Evolutionary conservation across 192 early-diverging fungal genomes (phyloP), one percentile per base, ranked within the genome.

Genomic region (Coemansia sp.): DNA sequence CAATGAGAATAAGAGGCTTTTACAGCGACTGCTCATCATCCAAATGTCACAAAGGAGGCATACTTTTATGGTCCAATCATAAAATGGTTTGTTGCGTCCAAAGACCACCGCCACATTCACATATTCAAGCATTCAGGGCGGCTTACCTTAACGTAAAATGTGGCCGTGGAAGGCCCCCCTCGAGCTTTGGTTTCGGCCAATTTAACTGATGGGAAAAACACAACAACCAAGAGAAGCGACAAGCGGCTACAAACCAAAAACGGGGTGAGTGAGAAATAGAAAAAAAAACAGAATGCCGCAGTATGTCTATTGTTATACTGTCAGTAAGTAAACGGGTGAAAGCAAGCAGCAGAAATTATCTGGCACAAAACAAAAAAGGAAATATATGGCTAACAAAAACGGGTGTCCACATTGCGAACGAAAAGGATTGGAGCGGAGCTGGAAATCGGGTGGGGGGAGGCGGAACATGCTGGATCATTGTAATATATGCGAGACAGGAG

Each of bases 91-190:
- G 51, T 46, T 46, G 16, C 44, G 18, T 7, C 39, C 46, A 49
- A 20, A 3, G 30, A 41, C 39, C 12, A 53, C 51, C 51, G 51
- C 51, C 51, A 53, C 51, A 53, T 30, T 53, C 24, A 26, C 51
- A 53, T 6, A 26, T 7, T 14, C 24, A 26, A 53, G 51, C 51
- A 16, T 53, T 8, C 51, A 10, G 24, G 24, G 24, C 24, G 51
- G 51, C 51, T 53, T 53, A 53, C 51, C 51, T 53, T 16, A 53
- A 26, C 23, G 51, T 53, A 26, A 23, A 26, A 21, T 53, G 10
- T 53, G 51, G 51, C 51, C 51, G 26, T 53, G 51, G 51, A 26
- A 21, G 51, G 39, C 39, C 39, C 39, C 39, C 51, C 24, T 26
- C 11, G 23, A 26, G 24, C 24, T 23, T 12, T 53, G 51, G 7